Base-by-base conservation (phyloP, 2,329 filamentous ascomycete species). In the Hypoxylon sp. region DNA sequence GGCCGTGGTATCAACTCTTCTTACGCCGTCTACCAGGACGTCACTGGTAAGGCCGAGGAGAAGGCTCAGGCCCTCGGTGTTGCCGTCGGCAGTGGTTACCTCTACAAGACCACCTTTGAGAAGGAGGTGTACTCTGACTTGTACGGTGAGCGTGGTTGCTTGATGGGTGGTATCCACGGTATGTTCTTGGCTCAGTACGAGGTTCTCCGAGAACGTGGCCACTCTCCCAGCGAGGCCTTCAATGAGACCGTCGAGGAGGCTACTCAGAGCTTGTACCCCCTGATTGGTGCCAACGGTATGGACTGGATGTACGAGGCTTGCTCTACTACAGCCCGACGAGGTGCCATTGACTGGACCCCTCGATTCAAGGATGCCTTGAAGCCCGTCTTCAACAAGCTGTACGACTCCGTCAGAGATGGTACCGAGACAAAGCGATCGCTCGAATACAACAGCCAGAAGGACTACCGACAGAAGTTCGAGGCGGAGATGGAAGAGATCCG, bases 161-260 rank as follows among this genome's bases (percentile, higher is more conserved):
- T 99, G 78, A 99, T 99, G 96, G 96, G 96, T 76, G 96, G 96
- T 83, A 99, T 99, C 84, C 96, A 99, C 89, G 96, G 96, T 81
- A 99, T 99, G 96, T 99, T 99, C 92, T 93, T 99, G 74, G 96
- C 96, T 69, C 96, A 99, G 87, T 99, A 99, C 89, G 96, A 99
- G 89, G 96, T 99, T 74, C 94, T 99, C 83, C 94, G 96, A 79
- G 96, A 99, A 90, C 91, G 92, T 75, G 96, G 96, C 83, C 96
- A 99, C 91, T 92, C 88, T 83, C 96, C 96, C 80, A 95, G 91
- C 76, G 96, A 99, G 86, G 96, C 96, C 73, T 99, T 99, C 91
- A 99, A 99, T 89, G 96, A 99, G 93, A 99, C 96, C 73, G 96
- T 99, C 74, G 96, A 99, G 89, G 96, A 99, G 89, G 96, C 96